Evolutionary conservation across 139 green algal genomes (phyloP).

Genomic region (Coelastrella sp.): DNA sequence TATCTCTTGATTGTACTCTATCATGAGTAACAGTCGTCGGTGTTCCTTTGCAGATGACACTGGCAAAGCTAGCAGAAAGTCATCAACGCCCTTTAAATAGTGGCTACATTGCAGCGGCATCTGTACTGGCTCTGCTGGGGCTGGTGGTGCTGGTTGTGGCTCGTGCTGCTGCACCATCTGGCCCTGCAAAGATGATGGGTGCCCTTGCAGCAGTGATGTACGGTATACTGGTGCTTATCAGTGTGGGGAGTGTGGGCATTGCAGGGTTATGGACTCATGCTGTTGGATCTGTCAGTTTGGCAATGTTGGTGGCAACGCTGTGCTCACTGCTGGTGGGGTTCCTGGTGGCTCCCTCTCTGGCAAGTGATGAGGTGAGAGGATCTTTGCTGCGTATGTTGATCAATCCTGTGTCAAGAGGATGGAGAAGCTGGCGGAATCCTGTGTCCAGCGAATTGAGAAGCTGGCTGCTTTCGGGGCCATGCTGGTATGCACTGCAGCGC

Average conservation of each 20-base stretch:
- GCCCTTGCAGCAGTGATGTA: conserved; percentile 14
- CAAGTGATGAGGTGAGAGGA: conserved; percentile 21
- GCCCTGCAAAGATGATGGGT: conserved; percentile 3
- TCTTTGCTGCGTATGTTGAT: no score
- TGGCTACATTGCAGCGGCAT: background rate
- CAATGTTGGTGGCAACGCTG: background rate
- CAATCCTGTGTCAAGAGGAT: no score
- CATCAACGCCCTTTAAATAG: background rate
- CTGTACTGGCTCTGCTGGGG: background rate
- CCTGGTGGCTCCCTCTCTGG: conserved; percentile 18
- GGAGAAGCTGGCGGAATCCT: no score
- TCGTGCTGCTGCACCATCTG: background rate
- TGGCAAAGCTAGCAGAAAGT: conserved; percentile 19
- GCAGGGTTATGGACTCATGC: background rate
- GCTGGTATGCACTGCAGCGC: no score
- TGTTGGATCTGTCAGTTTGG: background rate
- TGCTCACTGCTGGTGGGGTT: conserved; percentile 13
- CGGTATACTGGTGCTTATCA: conserved; percentile 27
- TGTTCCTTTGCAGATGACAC: background rate
- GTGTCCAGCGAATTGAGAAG: no score
- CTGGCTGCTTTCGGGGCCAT: no score
- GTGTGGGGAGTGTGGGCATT: background rate
- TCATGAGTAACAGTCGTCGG: no score
- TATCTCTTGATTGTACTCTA: no score
- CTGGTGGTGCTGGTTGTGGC: conserved; percentile 8